A percentile compares a stretch with the other conserved stretches of the same genome.
phyloP scores from a whole-genome alignment of 2,329 filamentous ascomycete species.

The Verticillium zaregamsianum region DNA sequence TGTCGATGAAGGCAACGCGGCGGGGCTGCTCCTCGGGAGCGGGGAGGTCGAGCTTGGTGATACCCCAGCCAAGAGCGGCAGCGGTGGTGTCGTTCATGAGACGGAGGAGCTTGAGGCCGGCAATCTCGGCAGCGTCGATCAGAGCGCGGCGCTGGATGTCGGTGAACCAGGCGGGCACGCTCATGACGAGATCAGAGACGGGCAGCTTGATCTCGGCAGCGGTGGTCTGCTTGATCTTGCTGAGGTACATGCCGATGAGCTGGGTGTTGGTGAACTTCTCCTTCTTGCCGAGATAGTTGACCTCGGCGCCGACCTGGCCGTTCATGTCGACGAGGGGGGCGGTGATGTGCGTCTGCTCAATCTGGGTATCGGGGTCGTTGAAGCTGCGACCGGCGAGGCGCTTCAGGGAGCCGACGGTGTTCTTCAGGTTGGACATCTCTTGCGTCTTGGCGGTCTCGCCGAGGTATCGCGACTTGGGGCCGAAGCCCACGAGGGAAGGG shows the following conservation, averaged over 20 bases:
- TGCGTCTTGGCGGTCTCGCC: conserved; percentile 97
- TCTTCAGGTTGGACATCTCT: conserved; percentile 99
- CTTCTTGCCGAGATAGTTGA: conserved; percentile 91
- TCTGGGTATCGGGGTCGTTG: conserved; percentile 85
- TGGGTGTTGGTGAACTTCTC: conserved; percentile 93
- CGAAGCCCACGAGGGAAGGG: conserved; percentile 94
- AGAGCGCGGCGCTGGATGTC: conserved; percentile 86
- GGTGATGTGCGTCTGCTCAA: conserved; percentile 89
- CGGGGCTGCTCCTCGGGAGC: conserved; percentile 84
- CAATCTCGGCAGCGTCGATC: conserved; percentile 88
- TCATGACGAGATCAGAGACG: conserved; percentile 90
- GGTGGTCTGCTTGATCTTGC: conserved; percentile 88
- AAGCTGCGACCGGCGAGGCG: conserved; percentile 83
- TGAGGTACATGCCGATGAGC: conserved; percentile 90
- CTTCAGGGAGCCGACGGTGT: conserved; percentile 91
- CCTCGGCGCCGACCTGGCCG: conserved; percentile 92
- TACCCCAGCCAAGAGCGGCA: conserved; percentile 91
- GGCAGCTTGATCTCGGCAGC: conserved; percentile 83
- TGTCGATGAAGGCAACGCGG: conserved; percentile 87
- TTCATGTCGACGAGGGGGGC: conserved; percentile 83
- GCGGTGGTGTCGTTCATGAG: conserved; percentile 98
- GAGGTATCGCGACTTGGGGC: conserved; percentile 87
- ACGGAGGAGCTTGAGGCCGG: conserved; percentile 85
- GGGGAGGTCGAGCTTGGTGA: conserved; percentile 94
- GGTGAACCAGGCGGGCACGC: conserved; percentile 95